Evolutionary conservation across 768 basidiomycete genomes (phyloP).

Genomic region (Termitomyces sp.): DNA sequence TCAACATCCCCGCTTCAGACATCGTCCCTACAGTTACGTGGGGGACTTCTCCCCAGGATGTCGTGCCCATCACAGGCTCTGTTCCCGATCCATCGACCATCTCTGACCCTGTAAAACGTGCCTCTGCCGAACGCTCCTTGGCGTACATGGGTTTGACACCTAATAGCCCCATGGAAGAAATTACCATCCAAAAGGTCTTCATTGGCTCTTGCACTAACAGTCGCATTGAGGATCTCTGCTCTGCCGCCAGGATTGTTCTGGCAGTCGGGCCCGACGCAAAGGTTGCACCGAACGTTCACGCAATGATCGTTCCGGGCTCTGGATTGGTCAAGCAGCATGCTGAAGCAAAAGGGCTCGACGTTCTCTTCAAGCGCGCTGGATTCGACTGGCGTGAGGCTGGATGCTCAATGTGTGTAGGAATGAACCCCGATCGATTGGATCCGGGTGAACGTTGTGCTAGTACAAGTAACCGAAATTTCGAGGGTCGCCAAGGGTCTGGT

Average conservation of each 20-base stretch:
- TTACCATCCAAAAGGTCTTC: conserved; percentile 84
- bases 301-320: conserved; percentile 91
- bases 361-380: conserved; percentile 82
- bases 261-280: conserved; percentile 70
- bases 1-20: conserved; percentile 76
- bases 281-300: conserved; percentile 69
- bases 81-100: conserved; percentile 76
- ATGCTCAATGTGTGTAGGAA: conserved; percentile 93
- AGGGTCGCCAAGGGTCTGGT: conserved; percentile 84
- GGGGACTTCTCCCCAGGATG: conserved; percentile 94
- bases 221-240: conserved; percentile 87
- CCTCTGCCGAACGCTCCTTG: conserved; percentile 70
- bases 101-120: conserved; percentile 58
- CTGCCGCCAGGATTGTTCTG: conserved; percentile 76
- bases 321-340: conserved; percentile 88
- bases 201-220: conserved; percentile 93
- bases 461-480: conserved; percentile 88
- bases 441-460: conserved; percentile 85
- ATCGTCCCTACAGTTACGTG: conserved; percentile 90
- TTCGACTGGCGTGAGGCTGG: conserved; percentile 96
- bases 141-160: conserved; percentile 83
- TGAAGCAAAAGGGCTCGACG: conserved; percentile 85
- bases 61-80: conserved; percentile 77
- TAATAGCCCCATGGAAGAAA: conserved; percentile 73
- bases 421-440: conserved; percentile 88